Base-by-base conservation (phyloP, 139 green algal species). In the Chlamydomonas schloesseri region DNA sequence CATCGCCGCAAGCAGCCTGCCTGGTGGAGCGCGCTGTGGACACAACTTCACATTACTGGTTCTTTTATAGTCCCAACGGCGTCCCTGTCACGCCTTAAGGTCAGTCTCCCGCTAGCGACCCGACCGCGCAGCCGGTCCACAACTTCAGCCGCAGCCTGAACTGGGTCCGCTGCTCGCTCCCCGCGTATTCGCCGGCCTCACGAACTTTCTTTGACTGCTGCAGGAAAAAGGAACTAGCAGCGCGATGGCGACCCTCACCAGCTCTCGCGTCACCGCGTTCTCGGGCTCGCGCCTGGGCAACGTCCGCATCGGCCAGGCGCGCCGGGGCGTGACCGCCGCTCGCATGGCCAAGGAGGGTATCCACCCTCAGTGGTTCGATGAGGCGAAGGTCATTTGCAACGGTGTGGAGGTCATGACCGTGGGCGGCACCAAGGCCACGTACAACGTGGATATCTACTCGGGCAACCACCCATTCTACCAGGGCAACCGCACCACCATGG, bases 381-480 rank as follows among this genome's bases (percentile, higher is more conserved):
- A 96, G 84, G 90, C 94, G 50, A 94, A 91, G 72, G 91, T 92
- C 14, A 94, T 97, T 47, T 99, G 97, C 96, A 99, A 99, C 89
- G 97, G 97, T n/a, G 96, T 98, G 89, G 94, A 99, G 73, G 97
- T 99, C 31, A 94, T 99, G 93, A 93, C 88, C 20, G 91, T 97
- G 20, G 94, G 93, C 67, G 97, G 97, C 82, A 98, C 96, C 26
- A 94, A 98, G 94, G 47, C 84, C 46, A 68, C 90, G 28, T 98
- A 99, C 92, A 95, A 96, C 83, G 97, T 99, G 50, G 97, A 99
- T 79, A 94, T 99, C 76, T 99, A 98, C 96, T 97, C 91, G 14
- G 97, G 97, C 60, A 99, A 99, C 93, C 97, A 99, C 91, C 97
- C 97, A 50, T 99, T 98, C 90, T 99, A 96, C 94, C 93, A 97